Evolutionary conservation across 371 early-diverging fungal genomes (phyloP), one percentile per base, ranked within the genome.

Genomic region (Mucor racemosus): DNA sequence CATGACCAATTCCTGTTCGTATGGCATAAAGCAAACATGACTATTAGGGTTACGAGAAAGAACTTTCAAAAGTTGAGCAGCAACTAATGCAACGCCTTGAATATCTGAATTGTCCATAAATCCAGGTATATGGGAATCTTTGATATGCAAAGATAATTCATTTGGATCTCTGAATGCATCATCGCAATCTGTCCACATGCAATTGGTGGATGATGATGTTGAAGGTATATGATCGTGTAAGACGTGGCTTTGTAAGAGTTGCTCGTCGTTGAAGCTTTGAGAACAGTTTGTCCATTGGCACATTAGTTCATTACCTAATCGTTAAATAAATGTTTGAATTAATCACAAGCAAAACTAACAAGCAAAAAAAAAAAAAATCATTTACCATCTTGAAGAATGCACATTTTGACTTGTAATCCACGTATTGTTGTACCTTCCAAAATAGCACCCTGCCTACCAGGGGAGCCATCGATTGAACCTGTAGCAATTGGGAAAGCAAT

Each of bases 21-120:
- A 87, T 4, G 88, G 83, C 66, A 82, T 67, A 68, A 91, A 91
- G 36, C 78, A 60, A 17, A 76, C 82, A 19, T 82, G 80, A 56
- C 85, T 85, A 33, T 75, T 76, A 8, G 81, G 83, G n/a, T 76
- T 74, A 19, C 85, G 73, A 35, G 90, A 88, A 0, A 91, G 67
- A 36, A 89, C 86, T 21, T 89, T 72, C n/a, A 91, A 66, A 7
- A 90, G 73, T 55, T 90, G 79, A 15, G 88, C 80, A 4, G 90
- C 85, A 3, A 89, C 87, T 53, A 91, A 66, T 1, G 90, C 87
- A 10, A 88, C 85, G 26, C 92, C 90, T 15, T 72, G 58, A 9
- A 72, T 65, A 11, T 72, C 73, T 4, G 68, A 68, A 14, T 39
- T 60, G 66, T 90, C 91, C 0, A 71, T 72, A 33, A 67, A 65